Base-by-base conservation (phyloP, 371 early-diverging fungal species). In the Mucor lusitanicus region DNA sequence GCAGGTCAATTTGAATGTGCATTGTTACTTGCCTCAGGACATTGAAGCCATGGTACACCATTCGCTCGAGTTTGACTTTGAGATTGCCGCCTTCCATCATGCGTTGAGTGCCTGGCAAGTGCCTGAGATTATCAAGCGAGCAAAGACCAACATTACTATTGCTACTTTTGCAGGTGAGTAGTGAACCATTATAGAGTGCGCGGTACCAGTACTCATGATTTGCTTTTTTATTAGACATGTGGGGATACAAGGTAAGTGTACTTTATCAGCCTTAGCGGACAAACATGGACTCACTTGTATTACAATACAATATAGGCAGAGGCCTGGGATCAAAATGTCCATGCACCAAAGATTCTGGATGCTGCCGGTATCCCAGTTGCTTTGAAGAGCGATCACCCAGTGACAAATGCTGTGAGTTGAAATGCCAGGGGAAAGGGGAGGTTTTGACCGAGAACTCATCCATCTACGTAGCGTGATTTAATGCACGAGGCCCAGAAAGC, bases 331-430 rank as follows among this genome's bases (percentile, higher is more conserved):
- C 85, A 86, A 62, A 88, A 90, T 37, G 88, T 90, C 11, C 70
- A 87, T 61, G 83, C 89, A 11, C 90, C 90, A 8, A 80, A 85
- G 60, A 89, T 91, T 35, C 70, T 95, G 40, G 72, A 85, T 15
- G 79, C 87, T 13, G 91, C 90, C 17, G 90, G 91, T 19, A 92
- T 93, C 61, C 79, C 90, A 25, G 91, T 95, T 27, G 90, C 92
- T 6, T 88, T 90, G 72, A 95, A 94, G 81, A 85, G 85, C 53
- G 94, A 95, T 68, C 95, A 95, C 72, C 92, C 94, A 12, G 91
- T 94, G 9, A 73, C 87, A 66, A 92, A 92, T 79, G 80, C 92
- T 9, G 85, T 83, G 76, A 74, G 74, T 56, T 27, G 13, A 25
- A 6, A 17, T 50, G 6, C 32, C 15, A 30, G 28, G 9, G 2